Conservation (phyloP, 2,329 filamentous ascomycete species). For the Claviceps cyperi region DNA sequence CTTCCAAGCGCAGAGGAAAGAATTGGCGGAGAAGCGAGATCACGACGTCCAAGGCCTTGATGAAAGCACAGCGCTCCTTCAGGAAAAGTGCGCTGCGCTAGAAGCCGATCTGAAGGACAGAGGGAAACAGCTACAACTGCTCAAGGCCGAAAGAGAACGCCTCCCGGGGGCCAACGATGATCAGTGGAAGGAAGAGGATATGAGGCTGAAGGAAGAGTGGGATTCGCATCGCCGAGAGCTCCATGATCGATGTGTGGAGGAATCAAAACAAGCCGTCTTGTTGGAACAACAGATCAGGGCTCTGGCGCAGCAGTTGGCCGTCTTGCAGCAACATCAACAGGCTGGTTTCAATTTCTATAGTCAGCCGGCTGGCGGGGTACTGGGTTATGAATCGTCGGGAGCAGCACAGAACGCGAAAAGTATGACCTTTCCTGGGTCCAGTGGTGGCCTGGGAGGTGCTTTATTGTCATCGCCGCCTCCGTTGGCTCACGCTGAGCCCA, state of each 20-base stretch:
- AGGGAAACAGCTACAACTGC: conserved; percentile 53
- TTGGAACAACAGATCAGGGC: conserved; percentile 32
- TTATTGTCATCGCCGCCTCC: conserved; percentile 3
- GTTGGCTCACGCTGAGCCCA: conserved; percentile 18
- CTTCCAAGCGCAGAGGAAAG: conserved; percentile 38
- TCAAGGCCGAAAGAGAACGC: conserved; percentile 56
- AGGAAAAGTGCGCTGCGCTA: conserved; percentile 48
- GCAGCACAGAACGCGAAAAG: conserved; percentile 29
- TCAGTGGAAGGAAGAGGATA: conserved; percentile 36
- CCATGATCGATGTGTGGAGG: conserved; percentile 32
- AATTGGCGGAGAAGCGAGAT: conserved; percentile 36
- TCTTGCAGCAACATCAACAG: conserved; percentile 25
- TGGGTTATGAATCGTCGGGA: conserved; percentile 32
- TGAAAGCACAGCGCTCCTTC: conserved; percentile 42
- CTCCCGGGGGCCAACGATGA: conserved; percentile 48
- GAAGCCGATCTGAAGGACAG: conserved; percentile 59
- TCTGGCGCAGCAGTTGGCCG: conserved; percentile 31
- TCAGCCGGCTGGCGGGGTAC: conserved; percentile 27
- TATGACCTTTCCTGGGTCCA: conserved; percentile 19
- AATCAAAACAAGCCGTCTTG: conserved; percentile 31
- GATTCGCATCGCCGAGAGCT: conserved; percentile 37
- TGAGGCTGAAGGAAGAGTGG: conserved; percentile 40
- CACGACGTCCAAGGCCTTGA: conserved; percentile 36
- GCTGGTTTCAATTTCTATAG: conserved; percentile 29
- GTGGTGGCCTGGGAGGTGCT: conserved; percentile 1